Conservation (phyloP, 805 yeast genomes). For the Candida ipomoeae region DNA sequence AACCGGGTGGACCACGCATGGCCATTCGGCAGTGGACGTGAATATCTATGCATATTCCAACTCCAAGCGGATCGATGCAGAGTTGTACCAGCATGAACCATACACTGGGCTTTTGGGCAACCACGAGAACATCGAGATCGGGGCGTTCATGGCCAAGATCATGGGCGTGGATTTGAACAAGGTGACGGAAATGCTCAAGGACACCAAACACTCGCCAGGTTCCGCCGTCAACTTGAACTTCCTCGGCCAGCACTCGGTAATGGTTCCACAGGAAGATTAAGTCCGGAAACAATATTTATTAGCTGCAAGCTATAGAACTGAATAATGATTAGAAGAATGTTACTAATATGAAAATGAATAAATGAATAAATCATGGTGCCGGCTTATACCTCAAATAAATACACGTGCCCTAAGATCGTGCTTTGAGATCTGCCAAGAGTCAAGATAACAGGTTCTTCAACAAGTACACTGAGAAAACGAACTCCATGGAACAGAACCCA, state of each 20-base stretch:
- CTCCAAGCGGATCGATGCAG: slow-evolving; percentile 39
- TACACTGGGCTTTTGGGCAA: slow-evolving; percentile 60
- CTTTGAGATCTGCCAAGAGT: no score
- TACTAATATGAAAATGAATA: no score
- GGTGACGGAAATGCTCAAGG: slow-evolving; percentile 48
- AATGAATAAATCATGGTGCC: no score
- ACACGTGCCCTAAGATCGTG: no score
- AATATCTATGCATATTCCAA: slow-evolving; percentile 82
- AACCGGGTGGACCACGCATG: slow-evolving; percentile 96
- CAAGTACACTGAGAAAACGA: no score
- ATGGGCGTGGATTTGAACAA: slow-evolving; percentile 44
- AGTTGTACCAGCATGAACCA: slow-evolving; percentile 26
- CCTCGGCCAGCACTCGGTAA: not conserved
- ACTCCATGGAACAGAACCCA: no score
- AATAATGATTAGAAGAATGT: no score
- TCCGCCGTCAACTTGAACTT: not conserved
- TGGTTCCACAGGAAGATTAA: not conserved
- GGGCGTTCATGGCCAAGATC: slow-evolving; percentile 60
- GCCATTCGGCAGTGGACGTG: slow-evolving; percentile 94
- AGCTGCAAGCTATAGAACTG: no score
- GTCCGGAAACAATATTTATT: not conserved
- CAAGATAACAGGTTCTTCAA: no score
- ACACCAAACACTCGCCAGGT: slow-evolving; percentile 45
- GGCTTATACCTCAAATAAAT: no score
- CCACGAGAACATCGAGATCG: slow-evolving; percentile 84